These are phyloP conservation scores for Tylopilus balloui DNA, from an alignment of 768 basidiomycete genomes.

Conservation along the genomic window DNA sequence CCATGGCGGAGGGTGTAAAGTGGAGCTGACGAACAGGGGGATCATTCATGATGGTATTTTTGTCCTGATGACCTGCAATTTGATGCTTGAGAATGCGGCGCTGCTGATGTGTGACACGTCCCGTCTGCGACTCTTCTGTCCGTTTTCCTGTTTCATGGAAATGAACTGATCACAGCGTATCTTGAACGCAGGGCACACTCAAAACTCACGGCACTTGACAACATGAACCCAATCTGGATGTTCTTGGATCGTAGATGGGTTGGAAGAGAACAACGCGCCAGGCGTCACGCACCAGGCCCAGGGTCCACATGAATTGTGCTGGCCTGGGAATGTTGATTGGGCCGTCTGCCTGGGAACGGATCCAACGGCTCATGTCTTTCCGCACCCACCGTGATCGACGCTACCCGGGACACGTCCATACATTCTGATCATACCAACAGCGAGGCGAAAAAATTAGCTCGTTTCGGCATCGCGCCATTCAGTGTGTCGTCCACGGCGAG, in stretches of 20 bases:
- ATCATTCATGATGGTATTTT: slow-evolving; percentile 5
- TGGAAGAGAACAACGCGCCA: background rate
- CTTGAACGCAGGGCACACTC: slow-evolving; percentile 2
- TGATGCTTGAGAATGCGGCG: slow-evolving; percentile 6
- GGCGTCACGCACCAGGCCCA: background rate
- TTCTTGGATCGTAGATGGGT: background rate
- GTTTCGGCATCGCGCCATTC: slow-evolving; percentile 2
- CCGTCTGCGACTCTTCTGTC: slow-evolving; percentile 10
- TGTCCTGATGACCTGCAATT: slow-evolving; percentile 3
- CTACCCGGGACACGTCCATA: background rate
- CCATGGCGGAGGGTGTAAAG: slow-evolving; percentile 3
- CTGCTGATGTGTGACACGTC: slow-evolving; percentile 10
- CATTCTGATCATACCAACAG: slow-evolving; percentile 2
- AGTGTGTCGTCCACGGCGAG: slow-evolving; percentile 17
- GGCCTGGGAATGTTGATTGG: background rate
- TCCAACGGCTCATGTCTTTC: background rate
- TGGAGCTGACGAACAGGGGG: background rate
- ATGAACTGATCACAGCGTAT: slow-evolving; percentile 16
- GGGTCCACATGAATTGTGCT: background rate
- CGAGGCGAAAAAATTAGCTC: background rate
- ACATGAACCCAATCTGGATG: background rate
- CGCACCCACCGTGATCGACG: slow-evolving; percentile 15
- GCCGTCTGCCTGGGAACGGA: background rate
- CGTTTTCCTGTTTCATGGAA: slow-evolving; percentile 19
- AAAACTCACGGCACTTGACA: slow-evolving; percentile 9